A percentile compares a stretch with the other conserved stretches of the same genome.
phyloP scores from a whole-genome alignment of 129 eudicot genomes.

The Centrapalus pauciflorus region DNA sequence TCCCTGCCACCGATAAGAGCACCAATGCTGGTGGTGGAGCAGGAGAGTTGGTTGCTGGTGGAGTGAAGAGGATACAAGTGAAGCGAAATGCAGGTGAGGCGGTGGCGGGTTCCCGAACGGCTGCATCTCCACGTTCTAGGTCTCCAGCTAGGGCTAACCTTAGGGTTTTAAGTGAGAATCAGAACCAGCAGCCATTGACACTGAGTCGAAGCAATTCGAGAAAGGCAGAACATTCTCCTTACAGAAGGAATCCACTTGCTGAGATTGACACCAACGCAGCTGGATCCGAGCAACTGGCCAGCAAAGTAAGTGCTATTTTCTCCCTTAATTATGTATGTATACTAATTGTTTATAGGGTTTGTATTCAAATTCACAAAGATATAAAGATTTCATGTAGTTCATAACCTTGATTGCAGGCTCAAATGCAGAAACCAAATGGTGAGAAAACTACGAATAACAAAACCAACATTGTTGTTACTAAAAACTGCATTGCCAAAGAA shows the following conservation, averaged over 20 bases:
- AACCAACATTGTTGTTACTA: constrained; percentile 16
- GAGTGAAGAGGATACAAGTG: constrained; percentile 61
- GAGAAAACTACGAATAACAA: constrained; percentile 25
- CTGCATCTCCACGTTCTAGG: constrained; percentile 70
- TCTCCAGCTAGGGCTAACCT: constrained; percentile 61
- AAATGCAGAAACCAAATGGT: constrained; percentile 38
- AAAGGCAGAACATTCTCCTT: constrained; percentile 83
- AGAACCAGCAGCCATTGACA: constrained; percentile 51
- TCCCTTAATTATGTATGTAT: neutral
- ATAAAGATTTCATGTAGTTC: neutral
- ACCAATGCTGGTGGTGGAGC: constrained; percentile 38
- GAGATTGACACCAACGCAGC: constrained; percentile 75
- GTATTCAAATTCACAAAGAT: neutral
- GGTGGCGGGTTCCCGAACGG: constrained; percentile 34
- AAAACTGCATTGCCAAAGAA: constrained; percentile 31
- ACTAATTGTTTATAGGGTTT: neutral
- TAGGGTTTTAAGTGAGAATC: constrained; percentile 41
- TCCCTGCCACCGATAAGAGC: constrained; percentile 46
- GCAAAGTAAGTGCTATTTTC: constrained; percentile 20
- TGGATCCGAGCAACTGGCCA: constrained; percentile 26
- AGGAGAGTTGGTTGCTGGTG: constrained; percentile 27
- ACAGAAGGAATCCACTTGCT: constrained; percentile 71
- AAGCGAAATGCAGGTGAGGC: constrained; percentile 58
- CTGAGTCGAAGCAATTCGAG: constrained; percentile 88
- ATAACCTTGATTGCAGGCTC: constrained; percentile 16